phyloP scores from a whole-genome alignment of 345 rosid genomes.

The Isatis tinctoria region DNA sequence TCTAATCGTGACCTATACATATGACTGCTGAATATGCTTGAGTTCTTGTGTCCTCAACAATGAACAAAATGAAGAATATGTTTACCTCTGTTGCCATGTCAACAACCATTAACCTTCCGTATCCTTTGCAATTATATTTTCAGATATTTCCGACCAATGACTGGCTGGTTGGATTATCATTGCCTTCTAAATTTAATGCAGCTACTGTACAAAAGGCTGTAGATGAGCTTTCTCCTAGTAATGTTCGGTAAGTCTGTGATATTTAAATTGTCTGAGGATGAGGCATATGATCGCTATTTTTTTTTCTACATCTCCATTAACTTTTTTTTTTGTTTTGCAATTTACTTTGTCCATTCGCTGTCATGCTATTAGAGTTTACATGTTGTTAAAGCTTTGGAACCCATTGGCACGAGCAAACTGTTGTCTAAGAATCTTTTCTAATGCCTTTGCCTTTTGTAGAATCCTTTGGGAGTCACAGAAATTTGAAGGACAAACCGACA shows the following conservation, averaged over 20 bases:
- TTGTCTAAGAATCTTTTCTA: conserved; percentile 9
- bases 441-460: conserved; percentile 39
- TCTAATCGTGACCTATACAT: neutral
- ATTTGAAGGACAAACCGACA: conserved; percentile 75
- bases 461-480: conserved; percentile 91
- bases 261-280: neutral
- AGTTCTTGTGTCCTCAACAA: neutral
- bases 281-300: neutral
- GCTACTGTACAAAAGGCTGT: conserved; percentile 49
- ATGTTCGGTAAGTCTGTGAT: conserved; percentile 54
- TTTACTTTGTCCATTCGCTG: neutral
- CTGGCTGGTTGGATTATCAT: conserved; percentile 78
- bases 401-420: neutral
- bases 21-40: neutral
- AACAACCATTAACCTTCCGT: neutral
- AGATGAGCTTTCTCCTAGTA: conserved; percentile 63
- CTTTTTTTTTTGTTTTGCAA: neutral
- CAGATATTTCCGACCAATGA: conserved; percentile 75
- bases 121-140: conserved; percentile 12
- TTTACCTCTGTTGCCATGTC: conserved; percentile 1
- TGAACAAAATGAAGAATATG: neutral
- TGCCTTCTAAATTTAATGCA: conserved; percentile 69
- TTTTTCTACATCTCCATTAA: neutral
- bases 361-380: neutral
- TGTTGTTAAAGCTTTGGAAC: neutral